phyloP scores from a whole-genome alignment of 2,329 filamentous ascomycete species.

The Arthrobotrys iridis region DNA sequence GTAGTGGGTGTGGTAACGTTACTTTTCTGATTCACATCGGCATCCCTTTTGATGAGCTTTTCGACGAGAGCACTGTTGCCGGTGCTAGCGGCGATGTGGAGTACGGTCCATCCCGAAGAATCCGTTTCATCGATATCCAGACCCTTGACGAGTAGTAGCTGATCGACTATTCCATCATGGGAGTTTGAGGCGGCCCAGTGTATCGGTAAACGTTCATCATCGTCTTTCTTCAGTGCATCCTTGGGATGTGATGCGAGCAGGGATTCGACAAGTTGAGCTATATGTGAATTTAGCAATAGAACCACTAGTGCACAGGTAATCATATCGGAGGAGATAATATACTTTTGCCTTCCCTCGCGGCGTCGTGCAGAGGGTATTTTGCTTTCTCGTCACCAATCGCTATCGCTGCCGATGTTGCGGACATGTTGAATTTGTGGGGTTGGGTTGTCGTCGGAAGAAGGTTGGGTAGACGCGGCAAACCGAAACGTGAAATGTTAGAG shows the following conservation, averaged over 20 bases:
- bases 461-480: slow-evolving; percentile 48
- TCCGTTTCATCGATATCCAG: slow-evolving; percentile 86
- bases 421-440: slow-evolving; percentile 50
- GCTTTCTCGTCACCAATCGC: slow-evolving; percentile 27
- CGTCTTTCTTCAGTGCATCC: slow-evolving; percentile 76
- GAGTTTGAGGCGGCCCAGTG: slow-evolving; percentile 95
- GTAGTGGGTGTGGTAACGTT: slow-evolving; percentile 54
- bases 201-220: slow-evolving; percentile 86
- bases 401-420: slow-evolving; percentile 22
- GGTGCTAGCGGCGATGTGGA: slow-evolving; percentile 83
- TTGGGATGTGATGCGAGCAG: slow-evolving; percentile 82
- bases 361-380: slow-evolving; percentile 51
- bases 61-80: slow-evolving; percentile 74
- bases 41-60: slow-evolving; percentile 74
- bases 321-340: slow-evolving; percentile 1
- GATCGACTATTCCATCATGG: slow-evolving; percentile 75
- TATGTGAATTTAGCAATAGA: slow-evolving; percentile 10
- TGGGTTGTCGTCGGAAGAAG: slow-evolving; percentile 34
- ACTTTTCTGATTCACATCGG: slow-evolving; percentile 79
- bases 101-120: slow-evolving; percentile 80
- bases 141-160: slow-evolving; percentile 74
- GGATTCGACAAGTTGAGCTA: slow-evolving; percentile 70
- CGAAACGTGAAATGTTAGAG: slow-evolving; percentile 23
- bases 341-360: slow-evolving; percentile 51
- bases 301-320: background rate